Base-by-base conservation (phyloP, 2,329 filamentous ascomycete species). In the Nakataea oryzae region DNA sequence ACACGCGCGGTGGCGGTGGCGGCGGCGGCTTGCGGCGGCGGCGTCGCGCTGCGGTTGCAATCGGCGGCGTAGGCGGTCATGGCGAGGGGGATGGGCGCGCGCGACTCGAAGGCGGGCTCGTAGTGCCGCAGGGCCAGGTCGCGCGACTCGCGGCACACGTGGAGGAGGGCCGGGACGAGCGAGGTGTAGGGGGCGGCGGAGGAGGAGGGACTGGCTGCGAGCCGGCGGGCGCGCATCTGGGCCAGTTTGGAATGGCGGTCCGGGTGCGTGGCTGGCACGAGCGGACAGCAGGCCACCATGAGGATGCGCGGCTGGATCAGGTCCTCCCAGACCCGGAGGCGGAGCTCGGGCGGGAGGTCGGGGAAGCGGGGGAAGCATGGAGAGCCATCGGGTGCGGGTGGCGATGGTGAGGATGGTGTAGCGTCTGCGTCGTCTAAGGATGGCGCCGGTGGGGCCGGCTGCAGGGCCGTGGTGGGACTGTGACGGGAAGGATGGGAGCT, bases 401-500 rank as follows among this genome's bases (percentile, higher is more conserved):
- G 12, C 24, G 54, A n/a, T n/a, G n/a, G n/a, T n/a, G 14, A 41
- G 34, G 21, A n/a, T 47, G 41, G 9, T 11, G 54, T 24, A 14
- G 54, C 54, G 27, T 56, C 24, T 26, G 5, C 24, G 14, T 47
- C 55, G 47, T 62, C 21, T n/a, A 11, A 24, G 54, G 27, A 17
- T 56, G 28, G 54, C 54, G 65, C n/a, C 32, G 64, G 54, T 26
- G 63, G 54, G 55, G 65, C 8, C 66, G 67, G 9, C 13, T 27
- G 54, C 13, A 11, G 54, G n/a, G 54, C 54, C 27, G 54, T 56
- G 54, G 24, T 50, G 61, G 32, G 64, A 58, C 41, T 21, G 41
- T 50, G 9, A 81, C 73, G n/a, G 65, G 56, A 30, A 70, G 64
- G 68, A 81, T 3, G 69, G 63, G 67, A 81, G 81, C 57, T 63